These are phyloP conservation scores for Chamaecrista fasciculata DNA, from an alignment of 306 rosid species.

Conservation along the genomic window DNA sequence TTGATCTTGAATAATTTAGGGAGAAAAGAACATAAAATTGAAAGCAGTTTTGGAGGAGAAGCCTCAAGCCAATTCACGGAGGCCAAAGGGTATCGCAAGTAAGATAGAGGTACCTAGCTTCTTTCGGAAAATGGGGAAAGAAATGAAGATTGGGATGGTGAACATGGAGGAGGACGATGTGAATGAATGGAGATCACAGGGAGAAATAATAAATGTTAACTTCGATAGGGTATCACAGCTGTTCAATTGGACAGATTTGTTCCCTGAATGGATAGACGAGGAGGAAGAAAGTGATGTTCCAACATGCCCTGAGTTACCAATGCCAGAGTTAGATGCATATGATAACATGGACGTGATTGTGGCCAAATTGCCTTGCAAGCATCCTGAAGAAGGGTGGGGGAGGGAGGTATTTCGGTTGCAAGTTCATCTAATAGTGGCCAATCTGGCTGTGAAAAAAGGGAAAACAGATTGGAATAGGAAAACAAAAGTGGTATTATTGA, in stretches of 20 bases:
- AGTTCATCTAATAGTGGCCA: slow-evolving; percentile 72
- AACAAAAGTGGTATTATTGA: slow-evolving; percentile 59
- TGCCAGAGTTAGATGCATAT: slow-evolving; percentile 55
- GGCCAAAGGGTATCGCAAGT: slow-evolving; percentile 35
- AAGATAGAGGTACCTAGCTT: slow-evolving; percentile 61
- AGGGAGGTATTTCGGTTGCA: slow-evolving; percentile 78
- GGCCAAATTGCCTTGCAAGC: slow-evolving; percentile 74
- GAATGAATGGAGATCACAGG: slow-evolving; percentile 51
- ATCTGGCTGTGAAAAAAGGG: slow-evolving; percentile 62
- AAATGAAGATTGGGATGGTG: slow-evolving; percentile 76
- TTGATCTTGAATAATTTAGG: slow-evolving; percentile 33
- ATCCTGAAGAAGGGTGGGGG: slow-evolving; percentile 62
- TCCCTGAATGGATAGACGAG: slow-evolving; percentile 94
- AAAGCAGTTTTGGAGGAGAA: slow-evolving; percentile 65
- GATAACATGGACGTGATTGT: slow-evolving; percentile 58
- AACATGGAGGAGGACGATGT: slow-evolving; percentile 61
- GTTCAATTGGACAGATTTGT: slow-evolving; percentile 87
- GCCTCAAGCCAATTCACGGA: slow-evolving; percentile 14
- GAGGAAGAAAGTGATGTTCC: slow-evolving; percentile 87
- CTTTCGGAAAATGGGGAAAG: slow-evolving; percentile 45
- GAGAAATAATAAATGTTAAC: slow-evolving; percentile 30
- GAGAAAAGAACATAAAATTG: slow-evolving; percentile 49
- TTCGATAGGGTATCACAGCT: slow-evolving; percentile 60
- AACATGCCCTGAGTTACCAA: slow-evolving; percentile 78
- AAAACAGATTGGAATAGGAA: slow-evolving; percentile 48